Evolutionary conservation across 2,329 filamentous ascomycete genomes (phyloP), one percentile per base, ranked within the genome.

Genomic region (Xylariaceae sp.): DNA sequence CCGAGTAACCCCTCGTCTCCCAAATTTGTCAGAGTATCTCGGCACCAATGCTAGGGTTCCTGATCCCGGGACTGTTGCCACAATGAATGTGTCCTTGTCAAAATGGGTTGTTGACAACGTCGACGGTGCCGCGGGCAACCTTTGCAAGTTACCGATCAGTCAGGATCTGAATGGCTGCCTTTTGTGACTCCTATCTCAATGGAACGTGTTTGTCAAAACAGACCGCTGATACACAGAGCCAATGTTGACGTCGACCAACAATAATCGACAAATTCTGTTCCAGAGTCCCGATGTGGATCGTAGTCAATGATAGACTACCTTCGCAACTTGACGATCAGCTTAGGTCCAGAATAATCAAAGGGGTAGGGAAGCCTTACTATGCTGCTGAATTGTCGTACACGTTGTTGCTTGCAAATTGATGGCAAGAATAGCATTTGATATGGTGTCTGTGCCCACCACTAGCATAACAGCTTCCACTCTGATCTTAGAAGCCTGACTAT

Each of bases 391-490:
- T n/a, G n/a, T n/a, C n/a, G 19, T 43, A 57, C 59, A 40, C 52
- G 61, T 56, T 48, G 40, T 14, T 48, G 40, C 18, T 40, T 12
- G 49, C 21, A 20, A 19, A 44, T 53, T 19, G 40, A 37, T 14
- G 6, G 7, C 7, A 37, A 37, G 9, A 10, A 16, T 16, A 14
- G 32, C 14, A 37, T 37, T 10, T 37, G 32, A 37, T 51, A 23
- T 48, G 37, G 23, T 57, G 44, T 48, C 18, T 48, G 54, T 48
- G 46, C 37, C 52, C 37, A 20, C 19, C 23, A 44, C 21, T 19
- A 9, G 52, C 51, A 59, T 58, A 40, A 48, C 52, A 20, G 21
- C 42, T 52, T 50, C 48, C 46, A 18, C 43, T 44, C 23, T 26
- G 43, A 19, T 43, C 43, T 37, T 42, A 29, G 40, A 50, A 40